These are phyloP conservation scores for Fusarium poae DNA, from an alignment of 2,329 filamentous ascomycete genomes.

Conservation along the genomic window DNA sequence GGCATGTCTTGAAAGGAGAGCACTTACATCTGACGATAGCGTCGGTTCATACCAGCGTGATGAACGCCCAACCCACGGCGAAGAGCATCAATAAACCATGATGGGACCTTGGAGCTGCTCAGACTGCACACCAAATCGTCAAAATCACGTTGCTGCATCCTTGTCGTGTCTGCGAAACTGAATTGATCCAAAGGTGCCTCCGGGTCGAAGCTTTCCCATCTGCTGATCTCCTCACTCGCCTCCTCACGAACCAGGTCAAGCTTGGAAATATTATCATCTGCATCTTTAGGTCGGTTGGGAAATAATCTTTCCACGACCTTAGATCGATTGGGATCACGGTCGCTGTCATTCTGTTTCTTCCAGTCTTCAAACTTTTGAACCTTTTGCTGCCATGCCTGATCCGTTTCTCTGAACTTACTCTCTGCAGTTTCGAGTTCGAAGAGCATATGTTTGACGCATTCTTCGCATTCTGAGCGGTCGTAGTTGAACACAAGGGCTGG, in stretches of 20 bases:
- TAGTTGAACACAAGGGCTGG: constrained; percentile 85
- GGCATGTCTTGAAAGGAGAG: neutral
- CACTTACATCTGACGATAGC: constrained; percentile 75
- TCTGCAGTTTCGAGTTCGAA: constrained; percentile 59
- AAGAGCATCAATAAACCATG: constrained; percentile 71
- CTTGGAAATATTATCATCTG: constrained; percentile 59
- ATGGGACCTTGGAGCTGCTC: constrained; percentile 60
- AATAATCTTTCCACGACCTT: constrained; percentile 53
- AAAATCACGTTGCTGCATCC: constrained; percentile 69
- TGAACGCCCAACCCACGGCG: constrained; percentile 79
- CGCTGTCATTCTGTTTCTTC: constrained; percentile 63
- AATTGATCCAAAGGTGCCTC: constrained; percentile 72
- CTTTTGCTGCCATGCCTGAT: constrained; percentile 70
- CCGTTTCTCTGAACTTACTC: constrained; percentile 66
- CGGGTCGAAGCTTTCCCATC: constrained; percentile 76
- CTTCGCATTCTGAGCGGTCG: constrained; percentile 74
- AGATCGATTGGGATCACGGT: constrained; percentile 53
- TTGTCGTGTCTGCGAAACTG: constrained; percentile 74
- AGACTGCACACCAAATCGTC: constrained; percentile 60
- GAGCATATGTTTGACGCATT: constrained; percentile 65
- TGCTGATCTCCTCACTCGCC: constrained; percentile 66
- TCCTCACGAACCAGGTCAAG: constrained; percentile 69
- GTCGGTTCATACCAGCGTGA: constrained; percentile 83
- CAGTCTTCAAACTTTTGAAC: constrained; percentile 68
- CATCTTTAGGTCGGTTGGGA: constrained; percentile 59